A percentile compares a stretch with the other conserved stretches of the same genome.
These are phyloP conservation scores for Botrytis hyacinthi DNA, from an alignment of 2,329 filamentous ascomycete species.

Conservation along the genomic window DNA sequence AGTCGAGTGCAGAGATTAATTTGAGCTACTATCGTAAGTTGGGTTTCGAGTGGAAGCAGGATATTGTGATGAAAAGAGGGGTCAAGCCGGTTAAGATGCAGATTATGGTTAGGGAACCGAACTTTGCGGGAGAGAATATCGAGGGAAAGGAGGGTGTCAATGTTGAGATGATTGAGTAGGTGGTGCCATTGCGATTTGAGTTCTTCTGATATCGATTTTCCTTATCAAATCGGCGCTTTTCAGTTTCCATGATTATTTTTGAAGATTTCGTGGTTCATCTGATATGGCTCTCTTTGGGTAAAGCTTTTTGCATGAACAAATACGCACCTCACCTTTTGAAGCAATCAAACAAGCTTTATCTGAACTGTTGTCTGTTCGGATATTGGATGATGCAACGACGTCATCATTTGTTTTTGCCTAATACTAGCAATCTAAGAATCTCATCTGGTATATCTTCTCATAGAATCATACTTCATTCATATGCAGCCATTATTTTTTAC, in stretches of 20 bases:
- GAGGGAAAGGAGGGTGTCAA: slow-evolving; percentile 38
- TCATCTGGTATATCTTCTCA: slow-evolving; percentile 1
- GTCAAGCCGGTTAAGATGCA: slow-evolving; percentile 62
- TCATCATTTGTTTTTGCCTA: neutral
- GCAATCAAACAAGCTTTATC: neutral
- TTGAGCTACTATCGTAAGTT: slow-evolving; percentile 71
- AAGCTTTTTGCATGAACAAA: neutral
- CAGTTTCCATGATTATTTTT: neutral
- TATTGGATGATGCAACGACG: neutral
- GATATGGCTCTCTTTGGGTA: neutral
- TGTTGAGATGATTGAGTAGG: slow-evolving; percentile 21
- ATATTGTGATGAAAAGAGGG: slow-evolving; percentile 61
- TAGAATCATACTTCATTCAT: slow-evolving; percentile 12
- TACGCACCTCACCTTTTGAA: neutral
- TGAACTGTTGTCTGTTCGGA: neutral
- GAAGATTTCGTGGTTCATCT: neutral
- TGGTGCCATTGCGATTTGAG: neutral
- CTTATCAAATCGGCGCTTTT: neutral
- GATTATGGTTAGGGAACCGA: slow-evolving; percentile 79
- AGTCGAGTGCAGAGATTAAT: slow-evolving; percentile 70
- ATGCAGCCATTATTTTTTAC: slow-evolving; percentile 1
- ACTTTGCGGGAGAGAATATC: slow-evolving; percentile 33
- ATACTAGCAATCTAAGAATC: neutral
- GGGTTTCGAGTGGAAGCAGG: slow-evolving; percentile 65
- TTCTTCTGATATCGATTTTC: slow-evolving; percentile 1